A percentile compares a stretch with the other conserved stretches of the same genome.
phyloP scores from a whole-genome alignment of 805 yeast species.

The Pichia deserticola region DNA sequence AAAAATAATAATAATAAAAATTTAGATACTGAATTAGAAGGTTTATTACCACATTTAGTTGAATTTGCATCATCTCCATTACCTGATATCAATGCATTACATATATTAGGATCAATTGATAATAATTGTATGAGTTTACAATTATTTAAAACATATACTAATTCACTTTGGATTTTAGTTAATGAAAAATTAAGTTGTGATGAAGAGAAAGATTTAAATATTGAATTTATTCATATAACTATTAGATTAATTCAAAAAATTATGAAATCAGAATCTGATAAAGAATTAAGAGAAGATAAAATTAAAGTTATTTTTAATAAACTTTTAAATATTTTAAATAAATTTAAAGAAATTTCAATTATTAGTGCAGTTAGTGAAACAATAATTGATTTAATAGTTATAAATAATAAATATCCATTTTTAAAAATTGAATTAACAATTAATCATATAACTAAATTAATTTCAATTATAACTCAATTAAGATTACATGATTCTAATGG shows the following conservation, averaged over 20 bases:
- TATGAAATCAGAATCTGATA: neutral
- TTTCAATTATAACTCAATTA: neutral
- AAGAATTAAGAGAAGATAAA: neutral
- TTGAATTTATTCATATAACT: constrained; percentile 70
- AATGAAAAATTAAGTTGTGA: neutral
- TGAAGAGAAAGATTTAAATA: constrained; percentile 23
- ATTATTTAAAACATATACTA: neutral
- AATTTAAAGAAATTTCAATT: neutral
- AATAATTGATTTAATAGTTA: neutral
- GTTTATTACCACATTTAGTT: neutral
- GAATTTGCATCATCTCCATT: neutral
- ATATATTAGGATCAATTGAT: constrained; percentile 1
- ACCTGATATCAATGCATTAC: neutral
- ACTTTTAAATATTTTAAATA: neutral
- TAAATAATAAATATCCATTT: neutral
- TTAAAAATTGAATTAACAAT: neutral
- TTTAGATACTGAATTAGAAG: neutral
- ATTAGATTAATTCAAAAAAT: neutral
- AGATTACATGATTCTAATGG: constrained; percentile 3
- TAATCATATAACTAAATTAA: neutral
- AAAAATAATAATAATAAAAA: neutral
- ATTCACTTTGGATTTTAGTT: neutral
- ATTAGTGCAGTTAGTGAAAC: neutral
- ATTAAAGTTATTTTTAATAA: constrained; percentile 1
- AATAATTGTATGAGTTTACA: neutral